Evolutionary conservation across 768 basidiomycete species (phyloP).

Genomic region (Leccinum subgranulosum): DNA sequence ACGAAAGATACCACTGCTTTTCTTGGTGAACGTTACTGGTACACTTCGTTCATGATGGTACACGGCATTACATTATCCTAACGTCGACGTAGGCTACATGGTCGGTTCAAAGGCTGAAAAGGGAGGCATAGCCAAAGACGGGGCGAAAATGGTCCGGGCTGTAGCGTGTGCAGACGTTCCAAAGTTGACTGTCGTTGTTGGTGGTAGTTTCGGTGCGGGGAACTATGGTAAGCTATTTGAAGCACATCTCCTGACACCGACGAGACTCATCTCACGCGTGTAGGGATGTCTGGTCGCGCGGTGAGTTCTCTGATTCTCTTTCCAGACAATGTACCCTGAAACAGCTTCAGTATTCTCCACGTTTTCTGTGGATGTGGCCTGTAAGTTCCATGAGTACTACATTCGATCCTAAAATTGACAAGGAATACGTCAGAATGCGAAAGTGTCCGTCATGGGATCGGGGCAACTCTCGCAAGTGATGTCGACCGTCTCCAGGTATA

Average conservation of each 20-base stretch:
- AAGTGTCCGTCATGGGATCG: constrained; percentile 94
- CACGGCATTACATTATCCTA: not conserved
- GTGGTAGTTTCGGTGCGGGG: constrained; percentile 92
- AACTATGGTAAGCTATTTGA: constrained; percentile 69
- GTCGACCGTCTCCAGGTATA: constrained; percentile 84
- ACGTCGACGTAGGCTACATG: constrained; percentile 69
- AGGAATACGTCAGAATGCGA: constrained; percentile 62
- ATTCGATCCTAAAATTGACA: constrained; percentile 9
- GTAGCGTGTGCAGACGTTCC: constrained; percentile 93
- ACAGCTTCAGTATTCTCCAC: constrained; percentile 71
- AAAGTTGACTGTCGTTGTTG: constrained; percentile 89
- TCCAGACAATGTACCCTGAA: constrained; percentile 4
- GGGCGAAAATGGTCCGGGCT: constrained; percentile 95
- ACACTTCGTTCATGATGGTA: constrained; percentile 3
- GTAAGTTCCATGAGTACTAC: constrained; percentile 41
- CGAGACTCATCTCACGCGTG: constrained; percentile 11
- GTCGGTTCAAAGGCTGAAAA: constrained; percentile 94
- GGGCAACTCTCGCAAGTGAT: constrained; percentile 92
- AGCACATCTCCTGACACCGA: constrained; percentile 2
- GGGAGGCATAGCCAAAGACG: constrained; percentile 93
- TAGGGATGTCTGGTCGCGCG: constrained; percentile 91
- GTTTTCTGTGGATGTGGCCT: constrained; percentile 99
- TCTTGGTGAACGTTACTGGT: constrained; percentile 95
- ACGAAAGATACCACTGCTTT: constrained; percentile 82
- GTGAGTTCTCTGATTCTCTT: constrained; percentile 45